Percentiles rank a stretch among this genome's conserved stretches.
Conservation (phyloP, 331 rosid genomes). For the Malus hybrid region DNA sequence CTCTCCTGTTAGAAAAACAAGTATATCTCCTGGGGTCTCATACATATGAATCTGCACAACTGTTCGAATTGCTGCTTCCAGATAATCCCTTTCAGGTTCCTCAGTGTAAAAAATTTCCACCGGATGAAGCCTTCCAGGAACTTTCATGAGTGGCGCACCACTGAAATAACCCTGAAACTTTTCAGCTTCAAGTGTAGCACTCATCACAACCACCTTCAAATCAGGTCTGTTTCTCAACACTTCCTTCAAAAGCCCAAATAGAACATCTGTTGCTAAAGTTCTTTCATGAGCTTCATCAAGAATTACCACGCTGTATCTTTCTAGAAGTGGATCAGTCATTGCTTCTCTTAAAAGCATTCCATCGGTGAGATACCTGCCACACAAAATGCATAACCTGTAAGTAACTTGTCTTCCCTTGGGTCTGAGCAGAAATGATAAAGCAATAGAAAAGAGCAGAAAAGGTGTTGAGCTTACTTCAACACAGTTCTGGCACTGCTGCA, state of each 20-base stretch:
- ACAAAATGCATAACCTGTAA: neutral
- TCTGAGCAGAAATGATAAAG: neutral
- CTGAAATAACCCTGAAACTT: slow-evolving; percentile 88
- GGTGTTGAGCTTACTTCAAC: slow-evolving; percentile 55
- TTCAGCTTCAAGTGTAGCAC: slow-evolving; percentile 99
- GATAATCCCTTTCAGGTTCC: slow-evolving; percentile 91
- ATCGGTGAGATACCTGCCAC: slow-evolving; percentile 78
- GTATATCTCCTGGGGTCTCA: slow-evolving; percentile 88
- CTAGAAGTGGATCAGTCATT: slow-evolving; percentile 93
- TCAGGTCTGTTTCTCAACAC: slow-evolving; percentile 87
- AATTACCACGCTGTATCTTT: slow-evolving; percentile 77
- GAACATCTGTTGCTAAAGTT: slow-evolving; percentile 95
- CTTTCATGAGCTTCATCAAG: slow-evolving; percentile 99
- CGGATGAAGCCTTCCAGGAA: slow-evolving; percentile 98
- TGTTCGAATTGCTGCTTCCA: slow-evolving; percentile 92
- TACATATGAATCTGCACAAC: slow-evolving; percentile 94
- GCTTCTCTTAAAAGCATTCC: slow-evolving; percentile 99
- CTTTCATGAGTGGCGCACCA: slow-evolving; percentile 94
- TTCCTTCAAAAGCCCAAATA: slow-evolving; percentile 94
- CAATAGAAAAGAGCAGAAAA: neutral
- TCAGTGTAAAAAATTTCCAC: slow-evolving; percentile 94
- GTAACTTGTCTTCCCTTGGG: neutral
- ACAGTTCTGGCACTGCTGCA: slow-evolving; percentile 90
- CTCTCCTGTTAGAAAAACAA: slow-evolving; percentile 92
- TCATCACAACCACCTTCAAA: slow-evolving; percentile 92